Evolutionary conservation across 2,329 filamentous ascomycete genomes (phyloP), one percentile per base, ranked within the genome.

Genomic region (Hymenotorrendiella dingleyae): DNA sequence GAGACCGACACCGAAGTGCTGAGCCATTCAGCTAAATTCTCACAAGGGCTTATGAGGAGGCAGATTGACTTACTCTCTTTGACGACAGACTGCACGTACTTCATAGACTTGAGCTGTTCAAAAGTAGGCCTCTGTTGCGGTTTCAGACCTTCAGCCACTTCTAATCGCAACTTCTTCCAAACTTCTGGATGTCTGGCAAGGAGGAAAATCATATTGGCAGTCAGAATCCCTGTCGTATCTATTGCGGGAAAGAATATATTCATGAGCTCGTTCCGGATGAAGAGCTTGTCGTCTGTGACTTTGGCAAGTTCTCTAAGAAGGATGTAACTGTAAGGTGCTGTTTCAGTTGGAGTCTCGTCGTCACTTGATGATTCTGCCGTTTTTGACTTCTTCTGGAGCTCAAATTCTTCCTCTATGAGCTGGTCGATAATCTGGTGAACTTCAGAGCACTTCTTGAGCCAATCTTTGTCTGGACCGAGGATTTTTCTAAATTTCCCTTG

Each of bases 41-140:
- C 8, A 33, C 6, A 7, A 12, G 14, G 11, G 19, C 4, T 20
- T 12, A 8, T 8, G 21, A 10, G 20, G 21, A 26, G 3, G 5
- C 20, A 3, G 16, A 4, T 32, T 19, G 11, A 56, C 64, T 62
- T 63, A 76, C 74, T 72, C 59, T 79, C 76, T 46, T 78, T 73
- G 40, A 79, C 52, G 17, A 73, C 75, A 62, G 66, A 74, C 49
- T 69, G 69, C 40, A 80, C 57, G 42, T 78, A 78, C 43, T 67
- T 69, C 54, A 77, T 64, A 19, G 67, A 64, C 51, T 67, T 70
- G 42, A 79, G 48, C 49, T 73, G 64, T 27, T 67, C 66, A 38
- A 70, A 70, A 0, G 65, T 70, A 64, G 50, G 78, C n/a, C n/a
- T n/a, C 1, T 73, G 68, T 14, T 61, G 53, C 4, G 52, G 48